These are phyloP conservation scores for Alternaria triticimaculans DNA, from an alignment of 2,329 filamentous ascomycete species.

Conservation along the genomic window DNA sequence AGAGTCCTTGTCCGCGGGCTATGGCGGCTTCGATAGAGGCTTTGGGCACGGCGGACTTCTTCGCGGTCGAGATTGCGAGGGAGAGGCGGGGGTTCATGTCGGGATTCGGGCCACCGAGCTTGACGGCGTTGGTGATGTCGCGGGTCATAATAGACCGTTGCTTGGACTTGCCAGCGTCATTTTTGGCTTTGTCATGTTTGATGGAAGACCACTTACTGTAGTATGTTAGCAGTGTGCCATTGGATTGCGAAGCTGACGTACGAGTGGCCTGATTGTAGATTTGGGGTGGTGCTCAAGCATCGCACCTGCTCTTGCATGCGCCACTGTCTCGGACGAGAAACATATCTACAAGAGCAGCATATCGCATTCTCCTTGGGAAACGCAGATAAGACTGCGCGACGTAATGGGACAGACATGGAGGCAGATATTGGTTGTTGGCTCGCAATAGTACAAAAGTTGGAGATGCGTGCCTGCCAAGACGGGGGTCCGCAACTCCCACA, in stretches of 20 bases:
- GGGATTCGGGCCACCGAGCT: slow-evolving; percentile 76
- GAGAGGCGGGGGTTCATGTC: slow-evolving; percentile 78
- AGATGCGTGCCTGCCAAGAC: slow-evolving; percentile 30
- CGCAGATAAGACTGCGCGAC: slow-evolving; percentile 22
- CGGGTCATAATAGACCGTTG: slow-evolving; percentile 72
- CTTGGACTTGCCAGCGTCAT: slow-evolving; percentile 79
- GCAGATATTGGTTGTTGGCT: neutral
- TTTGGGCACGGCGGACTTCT: slow-evolving; percentile 87
- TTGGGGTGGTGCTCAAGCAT: slow-evolving; percentile 37
- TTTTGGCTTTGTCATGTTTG: slow-evolving; percentile 89
- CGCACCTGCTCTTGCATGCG: slow-evolving; percentile 28
- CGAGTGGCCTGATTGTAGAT: slow-evolving; percentile 43
- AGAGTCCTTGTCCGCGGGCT: slow-evolving; percentile 85
- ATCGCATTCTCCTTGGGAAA: slow-evolving; percentile 10
- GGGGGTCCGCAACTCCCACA: slow-evolving; percentile 33
- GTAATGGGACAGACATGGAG: slow-evolving; percentile 34
- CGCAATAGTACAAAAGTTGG: slow-evolving; percentile 20
- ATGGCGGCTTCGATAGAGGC: slow-evolving; percentile 83
- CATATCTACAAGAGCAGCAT: slow-evolving; percentile 30
- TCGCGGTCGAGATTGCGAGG: slow-evolving; percentile 74
- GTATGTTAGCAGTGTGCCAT: neutral
- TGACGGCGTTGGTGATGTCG: slow-evolving; percentile 76
- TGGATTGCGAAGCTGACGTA: slow-evolving; percentile 17
- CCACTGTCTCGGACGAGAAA: slow-evolving; percentile 12
- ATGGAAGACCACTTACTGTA: slow-evolving; percentile 92